phyloP scores from a whole-genome alignment of 805 yeast genomes.

The Jamesozyma rosinii region DNA sequence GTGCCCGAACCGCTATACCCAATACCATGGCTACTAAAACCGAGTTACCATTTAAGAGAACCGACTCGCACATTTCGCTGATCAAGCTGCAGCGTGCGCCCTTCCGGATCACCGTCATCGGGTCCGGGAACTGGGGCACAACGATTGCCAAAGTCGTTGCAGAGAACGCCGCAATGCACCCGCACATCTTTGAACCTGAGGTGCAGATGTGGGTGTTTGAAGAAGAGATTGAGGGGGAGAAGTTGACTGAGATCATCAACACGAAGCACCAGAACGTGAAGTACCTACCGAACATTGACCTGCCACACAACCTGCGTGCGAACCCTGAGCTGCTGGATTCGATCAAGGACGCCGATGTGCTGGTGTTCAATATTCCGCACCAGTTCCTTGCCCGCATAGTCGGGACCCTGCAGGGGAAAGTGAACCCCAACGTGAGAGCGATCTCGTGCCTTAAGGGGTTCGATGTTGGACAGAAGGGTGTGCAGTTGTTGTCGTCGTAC shows the following conservation, averaged over 20 bases:
- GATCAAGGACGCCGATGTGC: slow-evolving; percentile 71
- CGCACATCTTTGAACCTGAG: slow-evolving; percentile 56
- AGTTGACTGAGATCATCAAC: slow-evolving; percentile 84
- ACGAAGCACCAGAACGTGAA: slow-evolving; percentile 86
- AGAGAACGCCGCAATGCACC: slow-evolving; percentile 69
- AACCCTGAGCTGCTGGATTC: slow-evolving; percentile 74
- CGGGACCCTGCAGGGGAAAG: slow-evolving; percentile 65
- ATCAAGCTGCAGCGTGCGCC: slow-evolving; percentile 17
- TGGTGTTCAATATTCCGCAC: slow-evolving; percentile 93
- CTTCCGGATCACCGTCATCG: slow-evolving; percentile 65
- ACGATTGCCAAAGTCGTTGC: slow-evolving; percentile 93
- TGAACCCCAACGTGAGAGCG: slow-evolving; percentile 67
- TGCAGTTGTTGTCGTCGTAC: slow-evolving; percentile 69
- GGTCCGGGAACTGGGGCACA: slow-evolving; percentile 98
- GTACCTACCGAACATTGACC: slow-evolving; percentile 78
- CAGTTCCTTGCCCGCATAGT: slow-evolving; percentile 80
- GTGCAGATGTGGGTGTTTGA: slow-evolving; percentile 98
- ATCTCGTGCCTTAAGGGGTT: slow-evolving; percentile 94
- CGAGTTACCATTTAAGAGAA: neutral
- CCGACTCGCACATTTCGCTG: neutral
- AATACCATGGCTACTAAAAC: no score
- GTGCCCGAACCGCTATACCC: no score
- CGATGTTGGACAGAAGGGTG: slow-evolving; percentile 78
- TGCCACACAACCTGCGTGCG: slow-evolving; percentile 82
- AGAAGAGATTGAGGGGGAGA: slow-evolving; percentile 64